Evolutionary conservation across 108 stramenopile genomes (phyloP).

Genomic region (Pseudonitzschia multiseries): DNA sequence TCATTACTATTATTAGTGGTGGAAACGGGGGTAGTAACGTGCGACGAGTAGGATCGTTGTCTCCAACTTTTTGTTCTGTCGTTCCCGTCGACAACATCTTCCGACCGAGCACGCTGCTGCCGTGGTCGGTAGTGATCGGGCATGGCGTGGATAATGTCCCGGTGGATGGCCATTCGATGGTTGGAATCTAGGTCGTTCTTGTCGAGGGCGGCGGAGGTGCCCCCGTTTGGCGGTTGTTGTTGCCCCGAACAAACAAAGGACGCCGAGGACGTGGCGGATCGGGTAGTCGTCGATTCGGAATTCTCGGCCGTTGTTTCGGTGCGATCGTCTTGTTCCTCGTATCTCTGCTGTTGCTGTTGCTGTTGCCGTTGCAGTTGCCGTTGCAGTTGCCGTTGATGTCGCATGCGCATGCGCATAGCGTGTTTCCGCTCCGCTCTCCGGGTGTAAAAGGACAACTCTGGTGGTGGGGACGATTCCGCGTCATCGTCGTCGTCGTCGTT

Average conservation of each 20-base stretch:
- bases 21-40: not conserved
- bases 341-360: not conserved
- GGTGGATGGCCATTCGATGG: no score
- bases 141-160: no score
- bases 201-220: no score
- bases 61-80: not conserved
- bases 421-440: not conserved
- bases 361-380: not conserved
- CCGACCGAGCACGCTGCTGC: not conserved
- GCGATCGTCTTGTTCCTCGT: not conserved
- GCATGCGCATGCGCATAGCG: not conserved
- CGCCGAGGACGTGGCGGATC: not conserved
- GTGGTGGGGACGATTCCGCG: not conserved
- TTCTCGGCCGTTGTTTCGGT: constrained; percentile 1
- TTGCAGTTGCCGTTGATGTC: not conserved
- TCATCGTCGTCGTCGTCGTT: not conserved
- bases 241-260: not conserved
- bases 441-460: not conserved
- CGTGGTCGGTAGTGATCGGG: not conserved
- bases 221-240: not conserved
- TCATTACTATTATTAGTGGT: no score
- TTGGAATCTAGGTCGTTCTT: no score
- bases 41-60: not conserved
- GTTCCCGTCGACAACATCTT: not conserved
- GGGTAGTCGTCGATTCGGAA: not conserved